Conservation (phyloP, 2,329 filamentous ascomycete species). For the Clarireedia paspali region DNA sequence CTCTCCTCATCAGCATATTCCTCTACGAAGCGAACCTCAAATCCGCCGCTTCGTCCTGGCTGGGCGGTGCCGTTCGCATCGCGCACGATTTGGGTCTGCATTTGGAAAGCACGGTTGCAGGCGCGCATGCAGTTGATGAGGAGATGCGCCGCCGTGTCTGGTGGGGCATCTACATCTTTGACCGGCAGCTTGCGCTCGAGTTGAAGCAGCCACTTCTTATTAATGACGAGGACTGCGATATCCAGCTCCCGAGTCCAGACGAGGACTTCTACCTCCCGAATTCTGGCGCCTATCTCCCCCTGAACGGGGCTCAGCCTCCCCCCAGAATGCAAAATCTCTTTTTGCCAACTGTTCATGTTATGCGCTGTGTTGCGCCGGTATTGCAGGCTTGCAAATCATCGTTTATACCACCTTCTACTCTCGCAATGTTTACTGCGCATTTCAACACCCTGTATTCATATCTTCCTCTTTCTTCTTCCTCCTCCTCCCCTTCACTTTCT, state of each 20-base stretch:
- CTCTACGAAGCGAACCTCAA: conserved; percentile 81
- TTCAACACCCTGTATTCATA: conserved; percentile 39
- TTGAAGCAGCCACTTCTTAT: conserved; percentile 75
- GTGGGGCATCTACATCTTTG: conserved; percentile 91
- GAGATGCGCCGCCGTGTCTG: conserved; percentile 85
- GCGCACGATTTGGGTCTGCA: conserved; percentile 82
- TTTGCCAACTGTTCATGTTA: conserved; percentile 72
- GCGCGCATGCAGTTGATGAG: conserved; percentile 56
- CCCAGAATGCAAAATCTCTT: conserved; percentile 52
- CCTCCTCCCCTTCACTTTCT: conserved; percentile 67
- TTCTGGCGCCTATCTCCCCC: conserved; percentile 42
- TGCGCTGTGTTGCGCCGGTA: conserved; percentile 68
- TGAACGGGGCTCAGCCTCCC: conserved; percentile 43
- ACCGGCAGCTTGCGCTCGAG: conserved; percentile 74
- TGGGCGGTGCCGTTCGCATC: conserved; percentile 70
- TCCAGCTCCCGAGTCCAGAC: conserved; percentile 67
- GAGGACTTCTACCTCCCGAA: conserved; percentile 68
- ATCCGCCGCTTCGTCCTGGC: conserved; percentile 78
- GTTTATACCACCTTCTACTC: conserved; percentile 55
- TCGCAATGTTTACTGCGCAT: conserved; percentile 75
- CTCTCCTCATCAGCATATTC: conserved; percentile 69
- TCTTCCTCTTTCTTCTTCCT: conserved; percentile 61
- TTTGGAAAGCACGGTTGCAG: conserved; percentile 62
- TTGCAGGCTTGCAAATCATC: conserved; percentile 62
- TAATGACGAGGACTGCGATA: conserved; percentile 81